Base-by-base conservation (phyloP, 257 asterid genomes). In the Parsonsia alboflavescens region DNA sequence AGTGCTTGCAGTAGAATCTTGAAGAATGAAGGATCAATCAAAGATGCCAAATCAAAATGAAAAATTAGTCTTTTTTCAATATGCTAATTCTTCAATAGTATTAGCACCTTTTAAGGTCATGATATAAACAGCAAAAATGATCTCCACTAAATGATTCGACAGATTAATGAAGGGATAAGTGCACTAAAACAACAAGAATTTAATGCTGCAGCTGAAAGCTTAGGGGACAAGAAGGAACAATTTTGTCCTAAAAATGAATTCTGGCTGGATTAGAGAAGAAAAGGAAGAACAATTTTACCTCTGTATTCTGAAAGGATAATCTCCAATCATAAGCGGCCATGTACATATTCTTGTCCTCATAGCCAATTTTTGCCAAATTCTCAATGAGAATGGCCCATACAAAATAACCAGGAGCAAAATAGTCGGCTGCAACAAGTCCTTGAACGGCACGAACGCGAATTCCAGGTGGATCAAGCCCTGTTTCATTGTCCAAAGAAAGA, bases 301-400 rank as follows among this genome's bases (percentile, higher is more conserved):
- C 93, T 8, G 97, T 91, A 75, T 94, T 94, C 72, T 91, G 97
- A 78, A 92, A 92, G 54, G 98, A 90, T 10, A 92, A 63, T 75
- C 99, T 89, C 98, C 99, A 94, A 66, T 94, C 99, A 82, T 92
- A 92, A 75, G 99, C 89, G 64, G 96, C 97, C 98, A 92, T 94
- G 70, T 90, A 86, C 93, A 90, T 86, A 72, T 88, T 94, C 89
- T 90, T 92, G 78, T 86, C 91, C 78, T 94, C 99, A 41, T 94
- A 92, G 3, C 99, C 97, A 83, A 90, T 87, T 72, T 85, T 87
- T 0, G 97, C 99, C 89, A 92, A 86, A 85, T 92, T 94, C 89
- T 92, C 93, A 48, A 92, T 92, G 42, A 94, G 87, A 72, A 85
- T 85, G 30, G 97, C 97, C 98, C 97, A 94, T 56, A 94, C 91